Evolutionary conservation across 73 alveolate species (phyloP).

Genomic region (Uronychia binucleata): DNA sequence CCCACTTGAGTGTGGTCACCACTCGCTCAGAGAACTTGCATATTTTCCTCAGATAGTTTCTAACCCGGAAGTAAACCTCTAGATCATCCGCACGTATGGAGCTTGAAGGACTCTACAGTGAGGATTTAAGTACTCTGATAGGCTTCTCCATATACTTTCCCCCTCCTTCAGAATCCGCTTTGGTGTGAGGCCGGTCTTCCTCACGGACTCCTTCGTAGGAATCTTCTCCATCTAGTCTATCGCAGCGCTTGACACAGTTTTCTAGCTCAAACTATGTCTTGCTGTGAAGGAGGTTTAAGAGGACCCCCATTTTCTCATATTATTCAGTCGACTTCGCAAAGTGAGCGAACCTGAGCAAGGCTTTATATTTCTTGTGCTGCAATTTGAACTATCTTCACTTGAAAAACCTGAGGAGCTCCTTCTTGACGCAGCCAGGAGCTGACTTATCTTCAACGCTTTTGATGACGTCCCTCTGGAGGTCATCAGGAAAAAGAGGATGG

Average conservation of each 20-base stretch:
- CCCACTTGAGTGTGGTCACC: not conserved
- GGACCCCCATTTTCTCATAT: constrained; percentile 41
- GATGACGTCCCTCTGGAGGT: constrained; percentile 23
- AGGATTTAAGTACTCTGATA: not conserved
- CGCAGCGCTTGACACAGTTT: constrained; percentile 38
- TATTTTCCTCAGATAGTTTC: constrained; percentile 25
- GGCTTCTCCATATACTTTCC: not conserved
- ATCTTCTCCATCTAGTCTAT: constrained; percentile 52
- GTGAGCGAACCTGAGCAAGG: constrained; percentile 49
- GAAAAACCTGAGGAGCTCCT: constrained; percentile 21
- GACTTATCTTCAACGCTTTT: constrained; percentile 46
- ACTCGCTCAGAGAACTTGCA: not conserved
- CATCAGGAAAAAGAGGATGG: constrained; percentile 22
- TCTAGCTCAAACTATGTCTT: constrained; percentile 48
- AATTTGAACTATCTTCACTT: constrained; percentile 13
- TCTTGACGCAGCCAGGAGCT: constrained; percentile 15
- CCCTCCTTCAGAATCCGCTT: not conserved
- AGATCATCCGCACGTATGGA: constrained; percentile 37
- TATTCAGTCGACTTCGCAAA: constrained; percentile 44
- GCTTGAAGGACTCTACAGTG: not conserved
- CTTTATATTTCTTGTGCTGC: constrained; percentile 38
- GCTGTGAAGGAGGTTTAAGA: not conserved
- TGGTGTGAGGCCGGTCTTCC: not conserved
- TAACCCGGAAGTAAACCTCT: constrained; percentile 40
- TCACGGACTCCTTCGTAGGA: not conserved